Evolutionary conservation across 352 stramenopile genomes (phyloP).

Genomic region (Paralagenidium karlingii): DNA sequence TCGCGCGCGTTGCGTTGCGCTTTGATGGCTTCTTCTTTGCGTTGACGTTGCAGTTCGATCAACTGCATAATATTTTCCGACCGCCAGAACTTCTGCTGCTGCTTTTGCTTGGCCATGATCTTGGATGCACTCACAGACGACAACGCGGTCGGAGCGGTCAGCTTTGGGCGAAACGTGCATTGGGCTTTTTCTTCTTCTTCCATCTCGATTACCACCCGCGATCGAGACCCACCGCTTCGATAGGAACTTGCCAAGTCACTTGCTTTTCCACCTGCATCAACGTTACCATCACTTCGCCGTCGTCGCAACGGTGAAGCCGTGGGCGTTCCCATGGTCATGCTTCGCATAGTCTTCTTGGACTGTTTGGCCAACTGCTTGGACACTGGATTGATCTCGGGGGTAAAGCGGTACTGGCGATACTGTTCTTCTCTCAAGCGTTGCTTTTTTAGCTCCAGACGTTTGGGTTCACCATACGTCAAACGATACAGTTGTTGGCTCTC

Average conservation of each 20-base stretch:
- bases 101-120: conserved; percentile 10
- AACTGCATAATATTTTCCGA: conserved; percentile 52
- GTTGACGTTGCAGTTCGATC: conserved; percentile 46
- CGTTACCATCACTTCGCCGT: not conserved
- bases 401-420: conserved; percentile 51
- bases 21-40: conserved; percentile 42
- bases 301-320: not conserved
- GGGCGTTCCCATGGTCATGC: conserved; percentile 8
- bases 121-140: conserved; percentile 28
- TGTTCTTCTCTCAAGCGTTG: conserved; percentile 38
- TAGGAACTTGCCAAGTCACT: not conserved
- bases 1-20: conserved; percentile 40
- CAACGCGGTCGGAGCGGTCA: conserved; percentile 13
- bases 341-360: conserved; percentile 27
- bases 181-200: conserved; percentile 48
- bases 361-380: conserved; percentile 46
- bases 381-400: conserved; percentile 64
- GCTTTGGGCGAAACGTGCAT: conserved; percentile 51
- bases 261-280: not conserved
- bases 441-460: conserved; percentile 40
- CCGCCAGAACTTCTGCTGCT: conserved; percentile 24
- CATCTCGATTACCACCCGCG: conserved; percentile 52
- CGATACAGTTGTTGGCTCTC: conserved; percentile 42
- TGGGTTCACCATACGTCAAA: conserved; percentile 53
- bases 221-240: conserved; percentile 10